Percentiles rank a stretch among this genome's conserved stretches.
Conservation (phyloP, 1,284 basidiomycete species). For the Somion occarium region DNA sequence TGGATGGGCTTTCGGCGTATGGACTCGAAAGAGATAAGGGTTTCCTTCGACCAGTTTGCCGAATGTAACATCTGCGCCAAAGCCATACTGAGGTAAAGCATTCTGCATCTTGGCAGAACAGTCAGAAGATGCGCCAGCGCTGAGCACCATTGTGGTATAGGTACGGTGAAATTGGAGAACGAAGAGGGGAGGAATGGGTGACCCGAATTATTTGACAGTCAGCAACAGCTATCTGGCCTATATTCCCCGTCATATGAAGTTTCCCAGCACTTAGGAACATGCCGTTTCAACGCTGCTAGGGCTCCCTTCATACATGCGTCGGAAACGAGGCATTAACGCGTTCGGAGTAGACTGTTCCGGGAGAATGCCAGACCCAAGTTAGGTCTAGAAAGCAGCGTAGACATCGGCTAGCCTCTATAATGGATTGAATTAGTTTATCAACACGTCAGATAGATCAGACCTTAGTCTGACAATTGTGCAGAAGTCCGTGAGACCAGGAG, state of each 20-base stretch:
- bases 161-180: constrained; percentile 5
- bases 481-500: no score
- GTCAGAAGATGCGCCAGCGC: constrained; percentile 9
- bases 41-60: constrained; percentile 55
- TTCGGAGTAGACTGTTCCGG: constrained; percentile 2
- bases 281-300: constrained; percentile 11
- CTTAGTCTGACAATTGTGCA: no score
- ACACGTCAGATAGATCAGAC: no score
- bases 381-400: no score
- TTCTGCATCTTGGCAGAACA: constrained; percentile 16
- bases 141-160: constrained; percentile 4
- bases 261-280: constrained; percentile 1
- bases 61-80: constrained; percentile 58
- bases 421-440: no score
- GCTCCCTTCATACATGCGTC: constrained; percentile 10
- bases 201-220: constrained; percentile 1
- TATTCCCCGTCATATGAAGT: not conserved
- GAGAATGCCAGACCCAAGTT: no score
- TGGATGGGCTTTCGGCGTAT: constrained; percentile 61
- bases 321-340: constrained; percentile 10
- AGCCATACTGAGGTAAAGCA: constrained; percentile 66
- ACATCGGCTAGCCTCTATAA: no score
- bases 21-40: constrained; percentile 71
- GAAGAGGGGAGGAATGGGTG: constrained; percentile 3
- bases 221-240: constrained; percentile 2